phyloP scores from a whole-genome alignment of 2,329 filamentous ascomycete species.

The Rasamsonia emersonii region DNA sequence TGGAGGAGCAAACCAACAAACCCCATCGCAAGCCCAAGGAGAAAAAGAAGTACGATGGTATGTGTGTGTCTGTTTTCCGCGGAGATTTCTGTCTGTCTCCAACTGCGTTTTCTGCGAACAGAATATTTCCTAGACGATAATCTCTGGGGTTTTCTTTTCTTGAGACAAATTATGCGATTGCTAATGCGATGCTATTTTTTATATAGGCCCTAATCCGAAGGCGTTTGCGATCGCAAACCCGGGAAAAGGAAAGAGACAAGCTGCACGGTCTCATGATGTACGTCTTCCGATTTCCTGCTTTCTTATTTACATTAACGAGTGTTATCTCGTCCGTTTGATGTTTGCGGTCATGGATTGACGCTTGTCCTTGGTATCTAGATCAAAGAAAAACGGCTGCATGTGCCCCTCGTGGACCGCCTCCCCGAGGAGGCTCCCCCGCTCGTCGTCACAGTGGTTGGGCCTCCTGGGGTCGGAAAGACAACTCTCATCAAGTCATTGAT shows the following conservation, averaged over 20 bases:
- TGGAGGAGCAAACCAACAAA: conserved; percentile 78
- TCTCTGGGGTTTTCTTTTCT: no score
- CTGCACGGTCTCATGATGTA: conserved; percentile 48
- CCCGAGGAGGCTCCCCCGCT: conserved; percentile 92
- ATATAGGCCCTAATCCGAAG: conserved; percentile 76
- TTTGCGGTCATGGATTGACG: no score
- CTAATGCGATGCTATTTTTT: no score
- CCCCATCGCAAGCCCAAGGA: conserved; percentile 81
- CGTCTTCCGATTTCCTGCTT: conserved; percentile 10
- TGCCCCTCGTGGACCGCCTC: conserved; percentile 89
- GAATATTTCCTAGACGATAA: no score
- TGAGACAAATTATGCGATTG: no score
- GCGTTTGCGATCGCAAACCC: conserved; percentile 80
- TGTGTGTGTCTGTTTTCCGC: conserved; percentile 19
- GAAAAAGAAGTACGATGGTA: conserved; percentile 67
- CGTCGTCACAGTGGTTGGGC: conserved; percentile 88
- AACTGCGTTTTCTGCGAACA: no score
- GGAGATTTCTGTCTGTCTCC: no score
- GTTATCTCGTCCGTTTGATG: no score
- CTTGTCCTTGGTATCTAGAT: conserved; percentile 47
- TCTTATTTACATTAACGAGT: conserved; percentile 4
- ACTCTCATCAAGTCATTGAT: conserved; percentile 92
- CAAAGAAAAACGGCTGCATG: conserved; percentile 92
- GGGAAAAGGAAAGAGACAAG: conserved; percentile 66
- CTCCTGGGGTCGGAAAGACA: conserved; percentile 85